These are phyloP conservation scores for Aurantiochytrium sp. DNA, from an alignment of 108 stramenopile genomes.

Conservation along the genomic window DNA sequence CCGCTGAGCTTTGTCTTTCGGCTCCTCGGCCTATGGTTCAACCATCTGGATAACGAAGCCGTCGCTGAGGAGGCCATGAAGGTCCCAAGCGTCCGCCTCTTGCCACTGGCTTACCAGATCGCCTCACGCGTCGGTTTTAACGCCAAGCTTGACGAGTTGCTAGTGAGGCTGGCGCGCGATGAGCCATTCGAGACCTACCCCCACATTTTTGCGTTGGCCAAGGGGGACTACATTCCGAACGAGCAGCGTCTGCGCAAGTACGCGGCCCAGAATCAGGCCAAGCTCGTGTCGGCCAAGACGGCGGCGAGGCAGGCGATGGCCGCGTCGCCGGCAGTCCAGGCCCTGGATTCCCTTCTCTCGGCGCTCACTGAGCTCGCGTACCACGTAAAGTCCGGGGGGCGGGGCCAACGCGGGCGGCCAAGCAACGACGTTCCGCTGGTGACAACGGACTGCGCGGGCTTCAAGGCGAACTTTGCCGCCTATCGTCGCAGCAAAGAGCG, in stretches of 20 bases:
- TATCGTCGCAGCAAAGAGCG: neutral
- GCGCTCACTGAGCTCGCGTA: slow-evolving; percentile 23
- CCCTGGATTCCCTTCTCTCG: neutral
- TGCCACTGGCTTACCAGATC: neutral
- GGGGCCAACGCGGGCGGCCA: too few species aligned
- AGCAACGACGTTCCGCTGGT: too few species aligned
- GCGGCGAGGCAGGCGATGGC: too few species aligned
- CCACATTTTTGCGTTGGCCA: neutral
- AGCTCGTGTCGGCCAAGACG: neutral
- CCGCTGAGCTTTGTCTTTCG: neutral
- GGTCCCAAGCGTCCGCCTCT: neutral
- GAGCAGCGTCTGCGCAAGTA: neutral
- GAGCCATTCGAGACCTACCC: neutral
- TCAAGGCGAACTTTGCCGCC: neutral
- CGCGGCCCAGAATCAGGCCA: neutral
- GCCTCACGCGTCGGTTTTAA: neutral
- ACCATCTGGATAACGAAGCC: neutral
- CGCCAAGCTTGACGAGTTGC: neutral
- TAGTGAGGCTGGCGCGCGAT: neutral
- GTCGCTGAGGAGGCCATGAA: neutral
- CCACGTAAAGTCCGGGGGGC: too few species aligned
- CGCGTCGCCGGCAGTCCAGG: neutral
- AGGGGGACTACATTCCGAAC: neutral
- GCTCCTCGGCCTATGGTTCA: neutral
- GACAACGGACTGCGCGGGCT: neutral